These are phyloP conservation scores for Calonectria montana DNA, from an alignment of 2,329 filamentous ascomycete species.

Conservation along the genomic window DNA sequence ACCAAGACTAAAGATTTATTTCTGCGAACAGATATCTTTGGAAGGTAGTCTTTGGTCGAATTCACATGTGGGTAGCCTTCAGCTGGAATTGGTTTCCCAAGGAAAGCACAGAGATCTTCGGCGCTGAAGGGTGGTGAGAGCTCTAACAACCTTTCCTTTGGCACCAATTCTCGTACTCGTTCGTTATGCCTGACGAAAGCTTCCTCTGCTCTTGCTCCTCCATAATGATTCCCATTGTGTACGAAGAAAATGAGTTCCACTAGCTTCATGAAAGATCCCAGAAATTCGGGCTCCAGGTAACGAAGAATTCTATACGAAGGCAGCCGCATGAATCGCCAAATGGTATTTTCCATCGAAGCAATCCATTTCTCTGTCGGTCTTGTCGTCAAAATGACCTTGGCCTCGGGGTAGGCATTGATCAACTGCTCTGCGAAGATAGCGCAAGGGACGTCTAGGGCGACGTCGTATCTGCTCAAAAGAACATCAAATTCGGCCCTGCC, in stretches of 20 bases:
- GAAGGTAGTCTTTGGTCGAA: not conserved
- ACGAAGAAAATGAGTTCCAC: not conserved
- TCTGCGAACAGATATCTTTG: not conserved
- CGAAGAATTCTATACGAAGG: not conserved
- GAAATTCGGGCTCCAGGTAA: not conserved
- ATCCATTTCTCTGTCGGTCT: not conserved
- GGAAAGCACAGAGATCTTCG: not conserved
- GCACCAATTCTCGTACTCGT: not conserved
- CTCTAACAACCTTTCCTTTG: not conserved
- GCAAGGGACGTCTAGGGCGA: not conserved
- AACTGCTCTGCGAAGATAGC: not conserved
- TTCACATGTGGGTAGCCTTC: not conserved
- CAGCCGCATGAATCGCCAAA: not conserved
- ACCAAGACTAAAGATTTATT: not conserved
- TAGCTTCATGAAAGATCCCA: not conserved
- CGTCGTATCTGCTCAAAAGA: not conserved
- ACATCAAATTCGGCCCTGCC: not conserved
- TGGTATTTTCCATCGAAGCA: not conserved
- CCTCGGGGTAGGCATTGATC: not conserved
- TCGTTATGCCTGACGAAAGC: not conserved
- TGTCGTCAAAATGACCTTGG: not conserved
- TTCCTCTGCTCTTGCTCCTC: not conserved
- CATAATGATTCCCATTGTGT: not conserved
- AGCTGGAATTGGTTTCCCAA: not conserved
- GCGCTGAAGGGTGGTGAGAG: not conserved